Base-by-base conservation (phyloP, 768 basidiomycete genomes). In the Lactifluus subvellereus region DNA sequence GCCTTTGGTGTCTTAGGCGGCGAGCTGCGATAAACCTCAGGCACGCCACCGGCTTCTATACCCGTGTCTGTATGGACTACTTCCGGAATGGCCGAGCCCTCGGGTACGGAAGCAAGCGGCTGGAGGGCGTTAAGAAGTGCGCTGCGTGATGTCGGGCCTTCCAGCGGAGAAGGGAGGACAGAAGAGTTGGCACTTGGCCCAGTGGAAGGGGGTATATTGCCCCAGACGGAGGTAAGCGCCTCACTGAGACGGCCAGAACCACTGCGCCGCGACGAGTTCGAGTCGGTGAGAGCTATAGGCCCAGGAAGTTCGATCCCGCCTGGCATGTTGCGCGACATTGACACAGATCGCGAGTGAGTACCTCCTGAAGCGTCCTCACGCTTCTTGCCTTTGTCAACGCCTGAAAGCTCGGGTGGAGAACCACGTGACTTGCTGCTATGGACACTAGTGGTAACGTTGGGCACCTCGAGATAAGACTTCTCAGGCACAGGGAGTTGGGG, bases 161-260 rank as follows among this genome's bases (percentile, higher is more conserved):
- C 72, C 57, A 55, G 74, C 70, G 47, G 73, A 70, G 65, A 62
- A 57, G 67, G 48, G 5, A 64, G 52, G 47, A 63, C 52, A 20
- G 67, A 67, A 18, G 54, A 43, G 45, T 47, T 55, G n/a, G 61
- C 64, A 33, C 67, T 66, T 6, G 57, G 59, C 35, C 57, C 63
- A n/a, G 37, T 33, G 20, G 68, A 68, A 38, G 66, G 60, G n/a
- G 52, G 40, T 3, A 0, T 33, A 20, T 59, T 57, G 30, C 83
- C 84, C 82, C 84, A 84, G 6, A 82, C 74, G 0, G 81, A 76
- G 22, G 69, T 76, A 49, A 83, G 77, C 5, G 78, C 68, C 1
- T 83, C 75, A 1, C 69, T 77, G 22, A 83, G 75, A 57, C 72
- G 74, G 11, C 73, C 72, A 13, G 77, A 70, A 40, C 74, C 74